phyloP scores from a whole-genome alignment of 192 early-diverging fungal genomes.

The Rhizoclosmatium sp. region DNA sequence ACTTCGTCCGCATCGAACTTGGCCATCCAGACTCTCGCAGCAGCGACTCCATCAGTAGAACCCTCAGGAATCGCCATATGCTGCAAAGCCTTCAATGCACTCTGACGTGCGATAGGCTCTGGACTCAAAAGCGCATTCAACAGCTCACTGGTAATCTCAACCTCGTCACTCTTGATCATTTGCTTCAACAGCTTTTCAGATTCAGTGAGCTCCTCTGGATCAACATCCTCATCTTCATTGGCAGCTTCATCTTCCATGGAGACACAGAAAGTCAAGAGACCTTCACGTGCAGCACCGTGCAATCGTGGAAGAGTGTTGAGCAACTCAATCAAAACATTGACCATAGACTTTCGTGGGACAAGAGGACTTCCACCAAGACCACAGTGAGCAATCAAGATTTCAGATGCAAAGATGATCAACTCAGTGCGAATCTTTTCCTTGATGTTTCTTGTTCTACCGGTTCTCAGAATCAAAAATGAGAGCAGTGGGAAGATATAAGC shows the following conservation, averaged over 20 bases:
- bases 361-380: slow-evolving; percentile 38
- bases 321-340: slow-evolving; percentile 49
- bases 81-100: slow-evolving; percentile 70
- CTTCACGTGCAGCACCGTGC: slow-evolving; percentile 48
- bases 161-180: slow-evolving; percentile 24
- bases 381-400: slow-evolving; percentile 54
- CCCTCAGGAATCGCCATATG: slow-evolving; percentile 46
- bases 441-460: slow-evolving; percentile 42
- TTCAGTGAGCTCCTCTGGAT: slow-evolving; percentile 40
- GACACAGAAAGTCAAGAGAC: slow-evolving; percentile 47
- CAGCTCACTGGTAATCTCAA: slow-evolving; percentile 64
- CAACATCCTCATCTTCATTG: slow-evolving; percentile 45
- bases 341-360: slow-evolving; percentile 46
- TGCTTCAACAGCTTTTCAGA: slow-evolving; percentile 36
- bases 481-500: slow-evolving; percentile 57
- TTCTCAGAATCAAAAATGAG: slow-evolving; percentile 44
- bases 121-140: slow-evolving; percentile 69
- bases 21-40: slow-evolving; percentile 73
- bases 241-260: slow-evolving; percentile 40
- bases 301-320: slow-evolving; percentile 52
- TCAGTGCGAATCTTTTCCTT: slow-evolving; percentile 54
- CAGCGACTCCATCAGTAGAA: slow-evolving; percentile 63
- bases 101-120: slow-evolving; percentile 73
- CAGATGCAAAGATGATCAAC: slow-evolving; percentile 48
- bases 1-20: slow-evolving; percentile 68